Evolutionary conservation across 805 yeast genomes (phyloP).

Genomic region (Wickerhamiella lipophila): DNA sequence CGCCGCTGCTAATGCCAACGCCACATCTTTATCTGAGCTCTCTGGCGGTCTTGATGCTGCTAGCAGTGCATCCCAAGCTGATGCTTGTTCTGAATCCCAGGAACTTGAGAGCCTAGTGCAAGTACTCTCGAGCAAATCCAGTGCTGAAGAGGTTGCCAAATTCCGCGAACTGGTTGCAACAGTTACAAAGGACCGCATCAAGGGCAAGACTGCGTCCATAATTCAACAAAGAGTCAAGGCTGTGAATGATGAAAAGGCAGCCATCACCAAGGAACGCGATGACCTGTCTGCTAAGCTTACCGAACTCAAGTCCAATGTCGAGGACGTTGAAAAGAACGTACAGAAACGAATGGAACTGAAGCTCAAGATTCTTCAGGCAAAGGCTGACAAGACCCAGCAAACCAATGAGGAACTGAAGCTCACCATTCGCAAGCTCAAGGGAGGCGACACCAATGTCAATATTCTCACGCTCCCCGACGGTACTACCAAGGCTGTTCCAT

Average conservation of each 20-base stretch:
- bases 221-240: constrained; percentile 13
- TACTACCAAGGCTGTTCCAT: constrained; percentile 10
- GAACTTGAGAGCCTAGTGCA: constrained; percentile 12
- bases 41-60: neutral
- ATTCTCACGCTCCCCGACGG: constrained; percentile 12
- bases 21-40: constrained; percentile 14
- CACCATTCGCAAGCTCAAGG: constrained; percentile 19
- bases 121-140: constrained; percentile 8
- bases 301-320: neutral
- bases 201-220: constrained; percentile 16
- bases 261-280: constrained; percentile 17
- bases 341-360: constrained; percentile 19
- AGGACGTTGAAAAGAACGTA: constrained; percentile 10
- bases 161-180: constrained; percentile 15
- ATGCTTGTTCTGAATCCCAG: constrained; percentile 21
- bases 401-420: constrained; percentile 25
- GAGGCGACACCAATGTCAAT: constrained; percentile 15
- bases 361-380: constrained; percentile 39
- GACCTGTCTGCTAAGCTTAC: constrained; percentile 13
- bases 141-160: constrained; percentile 7
- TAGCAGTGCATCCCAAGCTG: too few species aligned
- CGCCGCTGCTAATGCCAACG: constrained; percentile 11
- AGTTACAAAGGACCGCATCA: constrained; percentile 17
- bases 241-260: constrained; percentile 16
- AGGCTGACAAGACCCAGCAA: constrained; percentile 39